Base-by-base conservation (phyloP, 148 eudicot genomes). In the Chenopodium suecicum region DNA sequence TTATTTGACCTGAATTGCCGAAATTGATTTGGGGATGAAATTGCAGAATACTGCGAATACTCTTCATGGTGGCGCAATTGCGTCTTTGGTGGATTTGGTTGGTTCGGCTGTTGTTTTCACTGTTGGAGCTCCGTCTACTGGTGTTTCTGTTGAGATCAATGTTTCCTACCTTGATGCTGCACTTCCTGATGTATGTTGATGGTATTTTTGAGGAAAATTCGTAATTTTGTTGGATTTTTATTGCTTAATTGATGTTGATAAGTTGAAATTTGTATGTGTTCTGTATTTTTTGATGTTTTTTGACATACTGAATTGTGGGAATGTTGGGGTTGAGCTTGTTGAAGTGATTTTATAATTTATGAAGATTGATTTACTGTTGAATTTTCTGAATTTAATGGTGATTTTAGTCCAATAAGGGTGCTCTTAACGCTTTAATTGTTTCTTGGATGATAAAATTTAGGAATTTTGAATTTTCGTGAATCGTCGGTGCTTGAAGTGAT, bases 111-210 rank as follows among this genome's bases (percentile, higher is more conserved):
- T 76, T 50, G 78, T 93, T 2, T 82, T 23, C 80, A 84, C 93
- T 20, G 78, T 80, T 67, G 92, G 93, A 7, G 84, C 86, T 77
- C 83, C 83, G 9, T 14, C 76, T 7, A 81, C 90, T 19, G 96
- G 97, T 2, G 97, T 91, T 76, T 92, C 97, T 72, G 93, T 95
- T 13, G 97, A 95, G 88, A 92, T 95, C 76, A 93, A 91, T 62
- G 93, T 95, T 41, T 91, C 98, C 20, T 93, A 95, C 80, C 77
- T 93, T 86, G 94, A 90, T 73, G 93, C 92, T 46, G 96, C 93
- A 79, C 84, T 80, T 75, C 77, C 76, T 64, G 82, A 91, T 83
- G 96, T 95, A 80, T 9, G 85, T 70, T 83, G 22, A 41, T 6
- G 44, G 44, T 41, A 41, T 41, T 41, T 41, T 41, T 41, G 44